Evolutionary conservation across 2,329 filamentous ascomycete species (phyloP), one percentile per base, ranked within the genome.

Genomic region (Paracamarosporium sp.): DNA sequence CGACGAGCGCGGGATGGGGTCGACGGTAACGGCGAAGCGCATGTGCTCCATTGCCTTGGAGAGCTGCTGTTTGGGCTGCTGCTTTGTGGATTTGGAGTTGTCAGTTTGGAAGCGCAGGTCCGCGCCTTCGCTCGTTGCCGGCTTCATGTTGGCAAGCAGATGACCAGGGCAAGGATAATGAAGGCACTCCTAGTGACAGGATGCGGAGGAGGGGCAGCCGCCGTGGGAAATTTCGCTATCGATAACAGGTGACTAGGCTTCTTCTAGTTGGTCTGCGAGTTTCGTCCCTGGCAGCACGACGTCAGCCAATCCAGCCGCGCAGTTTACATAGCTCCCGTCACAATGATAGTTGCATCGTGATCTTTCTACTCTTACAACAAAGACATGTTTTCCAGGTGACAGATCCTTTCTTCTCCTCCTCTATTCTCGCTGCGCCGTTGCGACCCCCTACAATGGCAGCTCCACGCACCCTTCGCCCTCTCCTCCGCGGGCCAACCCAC

Each of bases 41-140:
- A 83, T 79, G 70, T 83, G 81, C 58, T 83, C 80, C 81, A 83
- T 83, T 60, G 78, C 79, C 61, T 81, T 81, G 28, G 80, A 81
- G 53, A 83, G 76, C 60, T 83, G 81, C 59, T 81, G 78, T 53
- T 71, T 71, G 12, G 74, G 73, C 28, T 72, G 65, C 28, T 60
- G 65, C 58, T 73, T 75, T n/a, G 61, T 61, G 12, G 71, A 67
- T 31, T 71, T 51, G 38, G 64, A 66, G 56, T 75, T 69, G 63
- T 76, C 67, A 15, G 73, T 76, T 41, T 72, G 63, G 57, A 66
- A 74, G 40, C 68, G 63, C 9, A 54, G n/a, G 7, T 69, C 69
- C 13, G 53, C 17, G 15, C 46, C 45, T 24, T 64, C 65, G 12
- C 20, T 35, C 35, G 52, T 51, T 30, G 64, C 56, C n/a, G 61